Evolutionary conservation across 2,329 filamentous ascomycete genomes (phyloP).

Genomic region (Pleomassaria siparia): DNA sequence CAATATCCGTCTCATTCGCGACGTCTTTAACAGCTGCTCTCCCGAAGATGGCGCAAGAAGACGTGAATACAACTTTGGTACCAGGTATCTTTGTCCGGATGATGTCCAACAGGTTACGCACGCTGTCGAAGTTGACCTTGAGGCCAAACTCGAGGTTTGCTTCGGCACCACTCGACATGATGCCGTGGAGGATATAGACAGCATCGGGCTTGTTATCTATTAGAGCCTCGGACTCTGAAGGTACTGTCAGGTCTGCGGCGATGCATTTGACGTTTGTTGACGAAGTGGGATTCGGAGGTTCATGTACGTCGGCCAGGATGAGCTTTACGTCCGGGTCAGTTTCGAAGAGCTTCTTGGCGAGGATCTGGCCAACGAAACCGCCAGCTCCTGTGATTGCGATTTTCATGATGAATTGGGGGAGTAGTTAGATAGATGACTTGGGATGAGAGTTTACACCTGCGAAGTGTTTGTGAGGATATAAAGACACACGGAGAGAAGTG

Average conservation of each 20-base stretch:
- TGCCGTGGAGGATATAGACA: slow-evolving; percentile 64
- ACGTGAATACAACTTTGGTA: slow-evolving; percentile 62
- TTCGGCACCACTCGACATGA: slow-evolving; percentile 67
- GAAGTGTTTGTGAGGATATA: background rate
- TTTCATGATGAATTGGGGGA: slow-evolving; percentile 14
- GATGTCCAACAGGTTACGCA: slow-evolving; percentile 56
- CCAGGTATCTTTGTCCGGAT: slow-evolving; percentile 55
- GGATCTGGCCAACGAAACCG: slow-evolving; percentile 65
- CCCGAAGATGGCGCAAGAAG: slow-evolving; percentile 65
- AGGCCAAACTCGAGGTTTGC: slow-evolving; percentile 62
- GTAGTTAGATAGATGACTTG: background rate
- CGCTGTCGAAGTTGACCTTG: slow-evolving; percentile 63
- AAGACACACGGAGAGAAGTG: slow-evolving; percentile 3
- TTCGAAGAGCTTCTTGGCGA: slow-evolving; percentile 58
- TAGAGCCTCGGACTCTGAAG: slow-evolving; percentile 24
- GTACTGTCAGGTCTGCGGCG: slow-evolving; percentile 55
- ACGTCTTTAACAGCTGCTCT: slow-evolving; percentile 53
- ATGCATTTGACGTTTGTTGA: slow-evolving; percentile 54
- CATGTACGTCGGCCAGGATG: slow-evolving; percentile 59
- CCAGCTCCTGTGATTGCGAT: slow-evolving; percentile 66
- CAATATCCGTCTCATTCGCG: slow-evolving; percentile 43
- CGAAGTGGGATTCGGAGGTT: slow-evolving; percentile 50
- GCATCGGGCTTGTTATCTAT: slow-evolving; percentile 34
- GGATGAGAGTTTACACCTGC: background rate
- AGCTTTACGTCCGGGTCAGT: slow-evolving; percentile 49